Percentiles rank a stretch among this genome's conserved stretches.
Conservation (phyloP, 306 rosid genomes). For the Adenanthera pavonina region DNA sequence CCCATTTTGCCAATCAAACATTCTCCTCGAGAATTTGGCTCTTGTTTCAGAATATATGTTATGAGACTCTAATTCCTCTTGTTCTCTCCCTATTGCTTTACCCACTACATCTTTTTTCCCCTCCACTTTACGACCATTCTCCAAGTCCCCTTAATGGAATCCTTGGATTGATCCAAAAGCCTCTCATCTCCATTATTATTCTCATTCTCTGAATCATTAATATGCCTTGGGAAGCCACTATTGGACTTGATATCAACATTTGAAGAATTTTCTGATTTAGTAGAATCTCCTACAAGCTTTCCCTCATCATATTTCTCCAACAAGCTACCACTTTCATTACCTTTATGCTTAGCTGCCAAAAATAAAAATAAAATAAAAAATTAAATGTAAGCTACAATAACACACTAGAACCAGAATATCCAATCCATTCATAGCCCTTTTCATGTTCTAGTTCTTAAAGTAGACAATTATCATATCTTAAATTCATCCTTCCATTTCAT, state of each 20-base stretch:
- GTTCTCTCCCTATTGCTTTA: conserved; percentile 51
- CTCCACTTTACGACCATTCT: conserved; percentile 43
- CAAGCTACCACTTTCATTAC: conserved; percentile 60
- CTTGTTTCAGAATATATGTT: conserved; percentile 40
- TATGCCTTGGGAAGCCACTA: conserved; percentile 45
- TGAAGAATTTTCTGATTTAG: conserved; percentile 55
- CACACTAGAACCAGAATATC: conserved; percentile 26
- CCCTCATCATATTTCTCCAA: conserved; percentile 75
- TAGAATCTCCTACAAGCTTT: conserved; percentile 51
- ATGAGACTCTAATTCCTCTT: conserved; percentile 47
- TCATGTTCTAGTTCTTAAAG: background rate
- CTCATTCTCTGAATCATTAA: conserved; percentile 47
- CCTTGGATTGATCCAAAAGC: conserved; percentile 41
- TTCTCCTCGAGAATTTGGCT: conserved; percentile 48
- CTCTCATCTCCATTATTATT: conserved; percentile 45
- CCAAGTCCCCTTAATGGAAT: conserved; percentile 42
- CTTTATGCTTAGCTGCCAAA: conserved; percentile 67
- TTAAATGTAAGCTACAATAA: conserved; percentile 27
- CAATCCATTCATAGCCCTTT: conserved; percentile 26
- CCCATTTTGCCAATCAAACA: conserved; percentile 60
- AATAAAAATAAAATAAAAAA: conserved; percentile 3
- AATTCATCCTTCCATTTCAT: background rate
- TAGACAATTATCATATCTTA: background rate
- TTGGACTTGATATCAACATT: conserved; percentile 60
- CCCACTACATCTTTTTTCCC: conserved; percentile 49